Percentiles rank a stretch among this genome's conserved stretches.
Conservation (phyloP, 164 flowering plant genomes). For the Vitis riparia region DNA sequence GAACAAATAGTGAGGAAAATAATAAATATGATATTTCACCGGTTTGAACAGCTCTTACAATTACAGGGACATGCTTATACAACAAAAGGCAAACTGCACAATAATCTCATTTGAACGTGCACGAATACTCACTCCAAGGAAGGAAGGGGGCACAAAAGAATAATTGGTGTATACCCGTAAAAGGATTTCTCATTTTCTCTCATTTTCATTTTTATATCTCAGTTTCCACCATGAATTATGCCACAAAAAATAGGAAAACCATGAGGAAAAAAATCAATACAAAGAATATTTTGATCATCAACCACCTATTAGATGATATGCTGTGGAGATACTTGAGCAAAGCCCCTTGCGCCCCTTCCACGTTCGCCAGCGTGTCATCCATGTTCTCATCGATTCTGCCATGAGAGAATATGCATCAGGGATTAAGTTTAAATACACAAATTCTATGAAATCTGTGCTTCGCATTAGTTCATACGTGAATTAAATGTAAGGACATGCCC, state of each 20-base stretch:
- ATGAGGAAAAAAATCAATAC: slow-evolving; percentile 78
- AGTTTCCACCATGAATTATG: slow-evolving; percentile 29
- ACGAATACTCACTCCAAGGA: neutral
- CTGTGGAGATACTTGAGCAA: slow-evolving; percentile 76
- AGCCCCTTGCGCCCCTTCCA: slow-evolving; percentile 86
- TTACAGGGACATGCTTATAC: neutral
- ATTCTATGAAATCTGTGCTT: too few relatives aligned
- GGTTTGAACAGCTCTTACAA: neutral
- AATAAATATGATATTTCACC: neutral
- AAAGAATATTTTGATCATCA: slow-evolving; percentile 95
- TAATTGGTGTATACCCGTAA: too few relatives aligned
- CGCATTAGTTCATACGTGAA: neutral
- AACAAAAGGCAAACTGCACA: neutral
- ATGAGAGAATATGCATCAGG: neutral
- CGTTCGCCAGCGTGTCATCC: slow-evolving; percentile 87
- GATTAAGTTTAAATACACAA: too few relatives aligned
- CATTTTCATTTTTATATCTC: neutral
- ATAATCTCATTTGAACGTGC: neutral
- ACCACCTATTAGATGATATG: slow-evolving; percentile 90
- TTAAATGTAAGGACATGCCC: neutral
- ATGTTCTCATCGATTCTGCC: slow-evolving; percentile 93
- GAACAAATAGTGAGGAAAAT: neutral
- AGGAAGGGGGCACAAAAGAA: neutral
- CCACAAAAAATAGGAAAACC: slow-evolving; percentile 90
- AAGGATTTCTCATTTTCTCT: neutral